These are phyloP conservation scores for Craterostigma plantagineum DNA, from an alignment of 257 asterid genomes.

Conservation along the genomic window DNA sequence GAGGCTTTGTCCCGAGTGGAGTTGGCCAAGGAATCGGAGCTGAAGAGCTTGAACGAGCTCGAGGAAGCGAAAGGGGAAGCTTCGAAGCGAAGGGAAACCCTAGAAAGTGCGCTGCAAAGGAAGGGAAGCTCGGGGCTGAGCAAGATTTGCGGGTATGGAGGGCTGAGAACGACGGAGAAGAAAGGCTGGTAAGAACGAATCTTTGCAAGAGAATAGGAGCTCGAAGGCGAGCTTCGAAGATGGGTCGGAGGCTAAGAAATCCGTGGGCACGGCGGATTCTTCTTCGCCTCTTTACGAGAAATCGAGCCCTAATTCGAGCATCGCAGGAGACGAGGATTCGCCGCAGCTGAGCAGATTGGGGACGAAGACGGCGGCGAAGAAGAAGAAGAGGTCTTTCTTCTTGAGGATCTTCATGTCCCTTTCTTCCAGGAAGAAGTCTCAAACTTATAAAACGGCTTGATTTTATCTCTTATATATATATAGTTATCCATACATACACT, in stretches of 20 bases:
- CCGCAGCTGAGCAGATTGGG: too few relatives aligned
- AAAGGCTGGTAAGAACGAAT: slow-evolving; percentile 24
- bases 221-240: too few relatives aligned
- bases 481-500: too few relatives aligned
- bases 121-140: slow-evolving; percentile 63
- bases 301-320: slow-evolving; percentile 29
- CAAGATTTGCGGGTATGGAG: slow-evolving; percentile 83
- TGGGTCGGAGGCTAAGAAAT: too few relatives aligned
- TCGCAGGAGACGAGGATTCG: slow-evolving; percentile 24
- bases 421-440: slow-evolving; percentile 22
- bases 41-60: slow-evolving; percentile 41
- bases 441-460: not conserved
- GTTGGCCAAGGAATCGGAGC: slow-evolving; percentile 66
- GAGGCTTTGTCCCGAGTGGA: slow-evolving; percentile 59
- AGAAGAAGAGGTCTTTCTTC: slow-evolving; percentile 41
- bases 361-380: slow-evolving; percentile 17
- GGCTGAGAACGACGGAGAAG: slow-evolving; percentile 61
- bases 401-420: slow-evolving; percentile 29
- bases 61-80: slow-evolving; percentile 52
- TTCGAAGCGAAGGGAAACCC: slow-evolving; percentile 33
- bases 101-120: slow-evolving; percentile 39
- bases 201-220: slow-evolving; percentile 9
- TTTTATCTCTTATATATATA: too few relatives aligned
- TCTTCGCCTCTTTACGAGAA: slow-evolving; percentile 14
- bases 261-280: slow-evolving; percentile 14